Conservation (phyloP, 495 filamentous ascomycete species). For the Tuber calosporum region DNA sequence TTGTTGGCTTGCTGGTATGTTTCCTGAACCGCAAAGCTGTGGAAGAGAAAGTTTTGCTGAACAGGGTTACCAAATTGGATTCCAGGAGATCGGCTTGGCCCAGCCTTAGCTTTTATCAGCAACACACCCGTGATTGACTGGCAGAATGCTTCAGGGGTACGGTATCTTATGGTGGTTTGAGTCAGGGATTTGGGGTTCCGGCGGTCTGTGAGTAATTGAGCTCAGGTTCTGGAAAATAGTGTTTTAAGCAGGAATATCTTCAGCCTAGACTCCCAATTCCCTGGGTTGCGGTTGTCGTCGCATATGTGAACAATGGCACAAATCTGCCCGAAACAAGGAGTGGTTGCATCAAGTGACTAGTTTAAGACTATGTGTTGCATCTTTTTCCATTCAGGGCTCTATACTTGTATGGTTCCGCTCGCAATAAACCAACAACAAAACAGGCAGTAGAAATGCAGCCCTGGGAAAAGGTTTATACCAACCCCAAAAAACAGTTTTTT, state of each 20-base stretch:
- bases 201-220: neutral
- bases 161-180: neutral
- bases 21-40: neutral
- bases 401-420: too few relatives aligned
- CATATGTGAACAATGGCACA: too few relatives aligned
- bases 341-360: neutral
- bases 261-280: neutral
- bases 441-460: too few relatives aligned
- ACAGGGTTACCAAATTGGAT: neutral
- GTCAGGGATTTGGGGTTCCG: neutral
- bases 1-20: constrained; percentile 2
- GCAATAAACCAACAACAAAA: too few relatives aligned
- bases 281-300: neutral
- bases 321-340: neutral
- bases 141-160: neutral
- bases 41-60: neutral
- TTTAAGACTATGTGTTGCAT: neutral
- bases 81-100: neutral
- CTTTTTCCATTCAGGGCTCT: neutral
- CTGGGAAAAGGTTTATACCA: too few relatives aligned
- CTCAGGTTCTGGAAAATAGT: neutral
- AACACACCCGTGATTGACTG: neutral
- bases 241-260: neutral
- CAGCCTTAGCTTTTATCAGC: neutral
- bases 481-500: too few relatives aligned